These are phyloP conservation scores for Myxozyma neglecta DNA, from an alignment of 805 yeast species.

Conservation along the genomic window DNA sequence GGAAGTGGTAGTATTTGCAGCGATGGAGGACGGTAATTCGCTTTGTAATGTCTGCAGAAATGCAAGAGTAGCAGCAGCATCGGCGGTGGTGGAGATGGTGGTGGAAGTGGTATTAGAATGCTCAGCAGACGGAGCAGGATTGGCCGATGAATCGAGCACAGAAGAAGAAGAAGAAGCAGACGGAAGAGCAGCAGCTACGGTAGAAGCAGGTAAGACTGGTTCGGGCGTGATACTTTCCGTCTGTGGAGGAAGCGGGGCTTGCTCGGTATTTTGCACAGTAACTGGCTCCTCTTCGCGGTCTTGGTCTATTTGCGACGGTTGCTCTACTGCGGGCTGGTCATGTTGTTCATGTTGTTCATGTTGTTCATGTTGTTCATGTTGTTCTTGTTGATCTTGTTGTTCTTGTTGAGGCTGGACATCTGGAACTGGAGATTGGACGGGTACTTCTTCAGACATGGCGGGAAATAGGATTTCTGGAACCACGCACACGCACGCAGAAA, in stretches of 20 bases:
- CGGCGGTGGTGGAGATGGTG: too few species aligned
- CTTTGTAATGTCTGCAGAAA: too few species aligned
- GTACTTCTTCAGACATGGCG: slow-evolving; percentile 1
- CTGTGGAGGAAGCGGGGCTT: background rate
- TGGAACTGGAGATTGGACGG: background rate
- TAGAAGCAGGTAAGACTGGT: background rate
- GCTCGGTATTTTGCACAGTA: background rate
- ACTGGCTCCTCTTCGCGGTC: background rate
- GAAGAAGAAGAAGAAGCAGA: too few species aligned
- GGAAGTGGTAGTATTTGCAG: background rate
- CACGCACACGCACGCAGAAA: background rate
- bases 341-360: background rate
- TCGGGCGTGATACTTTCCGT: background rate
- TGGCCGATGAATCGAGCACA: too few species aligned
- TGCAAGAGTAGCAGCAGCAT: too few species aligned
- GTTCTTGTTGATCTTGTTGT: background rate
- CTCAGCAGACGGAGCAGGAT: too few species aligned
- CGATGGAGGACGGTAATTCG: too few species aligned
- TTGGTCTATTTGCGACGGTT: background rate
- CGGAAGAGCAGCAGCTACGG: background rate
- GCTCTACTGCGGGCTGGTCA: slow-evolving; percentile 2
- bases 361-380: background rate
- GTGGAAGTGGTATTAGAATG: too few species aligned
- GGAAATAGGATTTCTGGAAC: background rate
- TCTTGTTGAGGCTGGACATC: background rate